A percentile compares a stretch with the other conserved stretches of the same genome.
These are phyloP conservation scores for Cicer yamashitae DNA, from an alignment of 306 rosid genomes.

Conservation along the genomic window DNA sequence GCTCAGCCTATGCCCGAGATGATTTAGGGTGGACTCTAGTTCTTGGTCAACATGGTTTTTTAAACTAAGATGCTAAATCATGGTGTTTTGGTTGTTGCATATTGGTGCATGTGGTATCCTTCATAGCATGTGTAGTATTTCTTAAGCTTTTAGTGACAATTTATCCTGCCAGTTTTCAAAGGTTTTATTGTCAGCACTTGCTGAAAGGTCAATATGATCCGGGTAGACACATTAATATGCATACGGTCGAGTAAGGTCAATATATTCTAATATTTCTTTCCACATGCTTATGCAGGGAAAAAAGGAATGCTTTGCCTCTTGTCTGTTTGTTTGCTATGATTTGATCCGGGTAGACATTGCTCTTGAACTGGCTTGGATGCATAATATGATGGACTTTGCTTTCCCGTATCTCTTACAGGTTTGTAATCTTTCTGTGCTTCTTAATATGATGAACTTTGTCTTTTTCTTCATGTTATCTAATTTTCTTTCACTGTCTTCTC, in stretches of 20 bases:
- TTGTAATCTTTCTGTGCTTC: conserved; percentile 28
- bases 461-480: conserved; percentile 36
- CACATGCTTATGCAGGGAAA: conserved; percentile 74
- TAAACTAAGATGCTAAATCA: conserved; percentile 12
- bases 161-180: conserved; percentile 16
- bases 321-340: conserved; percentile 97
- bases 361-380: conserved; percentile 95
- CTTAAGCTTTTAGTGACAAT: conserved; percentile 19
- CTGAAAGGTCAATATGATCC: not conserved
- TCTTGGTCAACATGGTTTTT: conserved; percentile 20
- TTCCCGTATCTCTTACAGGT: conserved; percentile 96
- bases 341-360: conserved; percentile 83
- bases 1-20: not conserved
- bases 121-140: conserved; percentile 20
- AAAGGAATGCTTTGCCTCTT: conserved; percentile 98
- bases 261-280: conserved; percentile 31
- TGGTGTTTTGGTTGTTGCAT: conserved; percentile 30
- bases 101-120: not conserved
- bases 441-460: not conserved
- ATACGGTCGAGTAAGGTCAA: not conserved
- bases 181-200: conserved; percentile 16
- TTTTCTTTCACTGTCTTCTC: conserved; percentile 15
- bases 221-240: not conserved
- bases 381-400: conserved; percentile 94
- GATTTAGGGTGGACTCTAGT: conserved; percentile 3